Base-by-base conservation (phyloP, 106 monocot genomes). In the Xerophyta viscosa region DNA sequence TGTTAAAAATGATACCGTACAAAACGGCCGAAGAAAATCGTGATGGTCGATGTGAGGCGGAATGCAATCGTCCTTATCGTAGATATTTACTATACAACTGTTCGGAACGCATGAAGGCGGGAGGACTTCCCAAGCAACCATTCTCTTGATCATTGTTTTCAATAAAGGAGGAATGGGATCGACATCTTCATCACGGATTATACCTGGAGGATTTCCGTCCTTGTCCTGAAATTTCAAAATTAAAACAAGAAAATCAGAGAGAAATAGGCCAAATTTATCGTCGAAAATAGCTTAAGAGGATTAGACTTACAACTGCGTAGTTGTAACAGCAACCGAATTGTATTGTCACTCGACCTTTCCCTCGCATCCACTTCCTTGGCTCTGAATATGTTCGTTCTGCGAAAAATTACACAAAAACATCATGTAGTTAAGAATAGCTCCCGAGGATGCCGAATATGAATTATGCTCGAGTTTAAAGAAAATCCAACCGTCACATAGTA, bases 11-110 rank as follows among this genome's bases (percentile, higher is more conserved):
- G 76, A 82, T 5, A 82, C 76, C 0, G 72, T 76, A 66, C 72
- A 77, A 20, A 82, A 82, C 0, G 81, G 81, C 3, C 76, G 67
- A 3, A 82, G 29, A 24, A 82, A 82, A 42, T 82, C 72, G 21
- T 82, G 71, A 20, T 77, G 76, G 18, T 76, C 76, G 9, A 82
- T 82, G 21, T 82, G 81, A 4, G 81, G 81, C 12, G 81, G 81
- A 22, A 82, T 82, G 56, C 81, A 82, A 36, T 82, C 81, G 29
- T 66, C 76, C 42, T 64, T 61, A 2, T 82, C 81, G 33, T 82
- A 82, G 2, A 82, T 64, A 29, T 82, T 82, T 25, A 82, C 52
- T 27, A 82, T 82, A 56, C 81, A 82, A 22, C 81, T 81, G 43
- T 81, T 60, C 0, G 72, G 76, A 3, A 77, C 36, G 21, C 76